Base-by-base conservation (phyloP, 345 rosid species). In the Excoecaria cochinchinensis region DNA sequence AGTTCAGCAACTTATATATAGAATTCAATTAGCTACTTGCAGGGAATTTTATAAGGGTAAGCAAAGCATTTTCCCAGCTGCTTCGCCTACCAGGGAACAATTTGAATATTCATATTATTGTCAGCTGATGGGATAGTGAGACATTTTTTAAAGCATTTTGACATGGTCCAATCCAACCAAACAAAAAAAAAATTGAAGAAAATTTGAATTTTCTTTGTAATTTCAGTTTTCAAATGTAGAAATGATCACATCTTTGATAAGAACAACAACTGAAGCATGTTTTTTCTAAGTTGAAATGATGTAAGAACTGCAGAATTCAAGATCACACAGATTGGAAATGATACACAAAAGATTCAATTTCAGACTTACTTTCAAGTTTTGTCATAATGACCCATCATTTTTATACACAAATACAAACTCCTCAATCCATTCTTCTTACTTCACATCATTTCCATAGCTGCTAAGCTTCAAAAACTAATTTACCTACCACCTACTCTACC, bases 331-430 rank as follows among this genome's bases (percentile, higher is more conserved):
- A 74, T 39, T 8, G 5, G 12, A 52, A 31, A 56, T 8, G 70
- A 60, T 69, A 61, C 69, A 53, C n/a, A 21, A 42, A 42, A 25
- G 24, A 70, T 62, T 48, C 40, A 62, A 70, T 70, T 1, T 53
- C 57, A 15, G 64, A 36, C 55, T 24, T 24, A 6, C 25, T 76
- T 71, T 62, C 69, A 17, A 36, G 7, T 40, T 59, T 69, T 39
- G 25, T 51, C 52, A 76, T 77, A 14, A 71, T 77, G 57, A 77
- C 56, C 55, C 74, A 22, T 59, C 50, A 63, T 38, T 51, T 39
- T 50, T 60, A 60, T 50, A 48, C 31, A n/a, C 25, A 50, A 58
- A 17, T 14, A 36, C 39, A 50, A 17, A 4, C 17, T 36, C 40
- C 31, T 47, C 31, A 31, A 31, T 10, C 39, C 38, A 19, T 21